Evolutionary conservation across 805 yeast genomes (phyloP).

Genomic region (Wickerhamomyces alni): DNA sequence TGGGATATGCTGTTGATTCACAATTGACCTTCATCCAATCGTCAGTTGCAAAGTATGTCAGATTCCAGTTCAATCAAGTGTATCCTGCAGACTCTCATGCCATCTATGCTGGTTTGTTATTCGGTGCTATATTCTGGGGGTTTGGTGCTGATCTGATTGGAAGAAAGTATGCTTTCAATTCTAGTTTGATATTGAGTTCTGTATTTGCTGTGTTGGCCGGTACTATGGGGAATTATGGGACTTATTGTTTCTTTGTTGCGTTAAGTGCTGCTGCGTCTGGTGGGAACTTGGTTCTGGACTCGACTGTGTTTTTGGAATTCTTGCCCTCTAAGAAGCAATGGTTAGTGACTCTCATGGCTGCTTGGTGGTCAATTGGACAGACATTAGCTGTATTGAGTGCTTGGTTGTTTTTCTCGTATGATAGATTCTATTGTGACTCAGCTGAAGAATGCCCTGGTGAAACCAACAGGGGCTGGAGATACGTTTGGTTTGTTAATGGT

Average conservation of each 20-base stretch:
- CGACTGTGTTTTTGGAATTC: slow-evolving; percentile 42
- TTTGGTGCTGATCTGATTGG: slow-evolving; percentile 47
- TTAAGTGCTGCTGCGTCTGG: slow-evolving; percentile 41
- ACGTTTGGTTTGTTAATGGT: slow-evolving; percentile 45
- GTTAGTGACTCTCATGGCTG: slow-evolving; percentile 43
- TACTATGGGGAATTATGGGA: slow-evolving; percentile 39
- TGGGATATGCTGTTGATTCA: slow-evolving; percentile 46
- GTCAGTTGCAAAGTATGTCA: slow-evolving; percentile 37
- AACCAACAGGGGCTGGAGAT: slow-evolving; percentile 53
- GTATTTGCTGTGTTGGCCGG: slow-evolving; percentile 43
- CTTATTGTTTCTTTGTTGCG: slow-evolving; percentile 41
- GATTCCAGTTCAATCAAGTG: slow-evolving; percentile 37
- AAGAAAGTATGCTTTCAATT: slow-evolving; percentile 41
- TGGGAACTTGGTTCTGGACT: slow-evolving; percentile 47
- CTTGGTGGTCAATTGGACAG: slow-evolving; percentile 56
- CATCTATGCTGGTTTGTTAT: slow-evolving; percentile 40
- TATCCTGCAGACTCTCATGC: slow-evolving; percentile 39
- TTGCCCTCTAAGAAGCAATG: slow-evolving; percentile 43
- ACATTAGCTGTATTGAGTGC: slow-evolving; percentile 40
- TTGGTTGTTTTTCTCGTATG: slow-evolving; percentile 40
- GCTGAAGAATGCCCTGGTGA: slow-evolving; percentile 33
- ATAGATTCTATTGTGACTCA: slow-evolving; percentile 42
- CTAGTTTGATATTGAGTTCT: slow-evolving; percentile 37
- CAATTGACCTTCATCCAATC: slow-evolving; percentile 41
- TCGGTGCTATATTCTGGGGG: slow-evolving; percentile 47